These are phyloP conservation scores for Cystobasidium sp. DNA, from an alignment of 1,284 basidiomycete species.

Conservation along the genomic window DNA sequence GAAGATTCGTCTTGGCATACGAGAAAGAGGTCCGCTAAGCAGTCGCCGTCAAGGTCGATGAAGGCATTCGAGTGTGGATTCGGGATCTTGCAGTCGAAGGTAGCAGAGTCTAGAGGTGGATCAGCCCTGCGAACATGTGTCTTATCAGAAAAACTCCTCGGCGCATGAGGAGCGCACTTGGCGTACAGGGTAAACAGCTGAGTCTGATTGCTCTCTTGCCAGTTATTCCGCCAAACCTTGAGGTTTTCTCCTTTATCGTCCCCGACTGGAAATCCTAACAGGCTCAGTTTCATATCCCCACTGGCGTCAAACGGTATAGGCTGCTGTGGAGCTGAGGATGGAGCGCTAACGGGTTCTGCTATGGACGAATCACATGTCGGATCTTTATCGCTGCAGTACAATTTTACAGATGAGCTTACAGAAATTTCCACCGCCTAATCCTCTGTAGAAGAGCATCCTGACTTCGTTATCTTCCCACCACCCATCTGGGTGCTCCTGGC, in stretches of 20 bases:
- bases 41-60: slow-evolving; percentile 95
- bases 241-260: slow-evolving; percentile 58
- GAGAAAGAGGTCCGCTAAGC: slow-evolving; percentile 86
- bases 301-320: slow-evolving; percentile 84
- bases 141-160: not conserved
- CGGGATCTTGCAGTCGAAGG: slow-evolving; percentile 68
- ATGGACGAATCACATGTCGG: not conserved
- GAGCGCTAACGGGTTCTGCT: slow-evolving; percentile 56
- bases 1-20: slow-evolving; percentile 71
- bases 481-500: slow-evolving; percentile 59
- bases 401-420: slow-evolving; percentile 61
- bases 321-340: slow-evolving; percentile 72
- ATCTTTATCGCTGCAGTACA: not conserved
- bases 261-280: slow-evolving; percentile 71
- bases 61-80: slow-evolving; percentile 93
- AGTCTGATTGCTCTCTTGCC: slow-evolving; percentile 61
- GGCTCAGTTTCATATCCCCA: slow-evolving; percentile 84
- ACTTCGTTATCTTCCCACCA: slow-evolving; percentile 60
- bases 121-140: slow-evolving; percentile 60
- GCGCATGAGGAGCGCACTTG: too few relatives aligned
- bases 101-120: slow-evolving; percentile 64
- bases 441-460: slow-evolving; percentile 72
- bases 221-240: slow-evolving; percentile 75
- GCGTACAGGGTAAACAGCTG: slow-evolving; percentile 5
- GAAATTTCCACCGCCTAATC: slow-evolving; percentile 68